phyloP scores from a whole-genome alignment of 1,284 basidiomycete species.

The Rhodotorula sp. region DNA sequence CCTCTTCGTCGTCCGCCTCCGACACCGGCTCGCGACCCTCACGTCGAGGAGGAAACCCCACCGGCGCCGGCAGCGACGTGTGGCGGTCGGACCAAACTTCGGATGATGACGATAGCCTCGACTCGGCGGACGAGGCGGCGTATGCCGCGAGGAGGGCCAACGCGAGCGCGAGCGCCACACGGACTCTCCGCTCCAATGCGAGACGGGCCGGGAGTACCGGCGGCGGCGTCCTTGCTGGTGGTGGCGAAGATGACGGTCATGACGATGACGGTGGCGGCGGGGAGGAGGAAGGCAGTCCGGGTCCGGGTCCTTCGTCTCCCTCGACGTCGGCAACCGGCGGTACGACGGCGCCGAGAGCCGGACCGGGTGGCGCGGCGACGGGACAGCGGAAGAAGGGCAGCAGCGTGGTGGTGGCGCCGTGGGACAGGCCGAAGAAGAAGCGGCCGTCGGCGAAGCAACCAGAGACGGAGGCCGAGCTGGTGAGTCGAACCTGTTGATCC shows the following conservation, averaged over 20 bases:
- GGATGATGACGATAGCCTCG: background rate
- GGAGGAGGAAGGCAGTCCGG: too few species aligned
- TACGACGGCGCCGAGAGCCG: background rate
- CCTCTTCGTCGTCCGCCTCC: background rate
- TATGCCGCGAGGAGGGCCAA: too few species aligned
- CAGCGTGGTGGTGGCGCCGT: slow-evolving; percentile 3
- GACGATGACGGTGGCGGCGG: too few species aligned
- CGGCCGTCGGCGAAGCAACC: slow-evolving; percentile 13
- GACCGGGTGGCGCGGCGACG: background rate
- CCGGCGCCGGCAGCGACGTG: background rate
- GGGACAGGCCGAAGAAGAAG: slow-evolving; percentile 14
- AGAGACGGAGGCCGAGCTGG: slow-evolving; percentile 7
- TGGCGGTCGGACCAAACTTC: background rate
- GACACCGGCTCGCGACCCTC: too few species aligned
- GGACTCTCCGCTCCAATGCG: too few species aligned
- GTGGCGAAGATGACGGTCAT: too few species aligned
- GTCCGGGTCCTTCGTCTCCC: background rate
- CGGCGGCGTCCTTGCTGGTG: too few species aligned
- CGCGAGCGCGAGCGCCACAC: background rate
- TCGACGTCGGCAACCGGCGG: background rate
- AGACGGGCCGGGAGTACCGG: too few species aligned
- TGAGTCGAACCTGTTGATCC: background rate
- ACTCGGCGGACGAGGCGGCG: background rate
- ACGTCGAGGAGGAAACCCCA: background rate
- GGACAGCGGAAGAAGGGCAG: background rate